Base-by-base conservation (phyloP, 1,284 basidiomycete species). In the Sanghuangporus weigelae region DNA sequence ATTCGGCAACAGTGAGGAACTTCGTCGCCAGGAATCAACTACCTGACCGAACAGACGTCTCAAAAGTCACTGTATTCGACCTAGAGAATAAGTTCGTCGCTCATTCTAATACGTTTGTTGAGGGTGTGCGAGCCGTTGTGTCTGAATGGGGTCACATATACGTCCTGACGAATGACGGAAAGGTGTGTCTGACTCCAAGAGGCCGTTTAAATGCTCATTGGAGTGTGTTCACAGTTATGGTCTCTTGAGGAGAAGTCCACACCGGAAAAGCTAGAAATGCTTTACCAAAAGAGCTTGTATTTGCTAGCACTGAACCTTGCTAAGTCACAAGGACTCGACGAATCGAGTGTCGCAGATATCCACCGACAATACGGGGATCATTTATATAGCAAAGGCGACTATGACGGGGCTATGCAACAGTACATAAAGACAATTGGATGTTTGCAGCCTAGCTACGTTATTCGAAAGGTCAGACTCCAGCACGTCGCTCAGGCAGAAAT, bases 361-460 rank as follows among this genome's bases (percentile, higher is more conserved):
- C 90, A 95, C 70, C 79, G 86, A 50, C 87, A 91, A 63, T 98
- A 96, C 72, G 96, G 95, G 1, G 96, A 99, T 71, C 87, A 95
- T 72, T 78, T 98, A 7, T 98, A 99, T 71, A 74, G 79, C 11
- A 98, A 97, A 73, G 90, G 89, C 5, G 95, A 98, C 71, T 97
- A 91, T 70, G 96, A 98, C 67, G 90, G 88, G 5, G 90, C 96
- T 0, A 96, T 98, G 90, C 83, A 85, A 42, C 95, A 98, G 72
- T 99, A 92, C 71, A 79, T 96, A 54, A 86, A 92, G 73, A 98
- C 96, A 0, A 89, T 98, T 31, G 95, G 96, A 0, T 79, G 86
- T 62, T 80, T 97, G 0, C 93, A 95, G 68, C 94, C 96, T 0
- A 97, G 95, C 72, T 97, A 97, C 75, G 94, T 99, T 21, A 96